Base-by-base conservation (phyloP, 352 stramenopile genomes). In the Pythium aquatile region DNA sequence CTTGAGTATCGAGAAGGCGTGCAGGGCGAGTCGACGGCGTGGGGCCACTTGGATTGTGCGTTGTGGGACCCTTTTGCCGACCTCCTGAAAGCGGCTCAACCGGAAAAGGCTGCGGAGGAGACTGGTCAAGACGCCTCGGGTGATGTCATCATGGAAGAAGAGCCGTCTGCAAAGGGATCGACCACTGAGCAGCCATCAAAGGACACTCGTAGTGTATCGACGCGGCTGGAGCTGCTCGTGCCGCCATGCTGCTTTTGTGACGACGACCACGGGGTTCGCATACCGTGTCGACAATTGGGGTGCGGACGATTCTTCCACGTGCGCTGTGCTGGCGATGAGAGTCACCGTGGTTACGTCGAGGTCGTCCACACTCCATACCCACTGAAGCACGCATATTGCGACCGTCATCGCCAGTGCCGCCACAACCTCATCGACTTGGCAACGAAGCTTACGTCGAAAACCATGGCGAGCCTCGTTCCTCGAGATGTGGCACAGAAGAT, bases 281-380 rank as follows among this genome's bases (percentile, higher is more conserved):
- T 91, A 56, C 79, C 87, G 59, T 93, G 83, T 55, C 81, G 81
- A 5, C 73, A 69, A 3, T 51, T 87, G 2, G 61, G 80, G 35
- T 93, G 83, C 40, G 66, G 60, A 0, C 66, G 66, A n/a, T 86
- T 79, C 67, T 93, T 93, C 58, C 83, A 93, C 51, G 77, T 56
- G 11, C 78, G 80, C 70, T 93, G 83, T 40, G 80, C 80, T 26
- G 30, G 55, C 24, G 14, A 44, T 32, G 49, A 44, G 1, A 14
- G 6, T n/a, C 17, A 60, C 8, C 17, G 39, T 2, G 62, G 61
- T 1, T 56, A 42, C 33, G 32, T 73, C 1, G 40, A 64, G 39
- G 51, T 64, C 6, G n/a, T 17, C 1, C 24, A 60, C 11, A 24
- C 30, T 2, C 51, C 61, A 28, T 74, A 90, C 16, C 58, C 68